Conservation (phyloP, 2,329 filamentous ascomycete species). For the Phaeophleospora eucalypticola region DNA sequence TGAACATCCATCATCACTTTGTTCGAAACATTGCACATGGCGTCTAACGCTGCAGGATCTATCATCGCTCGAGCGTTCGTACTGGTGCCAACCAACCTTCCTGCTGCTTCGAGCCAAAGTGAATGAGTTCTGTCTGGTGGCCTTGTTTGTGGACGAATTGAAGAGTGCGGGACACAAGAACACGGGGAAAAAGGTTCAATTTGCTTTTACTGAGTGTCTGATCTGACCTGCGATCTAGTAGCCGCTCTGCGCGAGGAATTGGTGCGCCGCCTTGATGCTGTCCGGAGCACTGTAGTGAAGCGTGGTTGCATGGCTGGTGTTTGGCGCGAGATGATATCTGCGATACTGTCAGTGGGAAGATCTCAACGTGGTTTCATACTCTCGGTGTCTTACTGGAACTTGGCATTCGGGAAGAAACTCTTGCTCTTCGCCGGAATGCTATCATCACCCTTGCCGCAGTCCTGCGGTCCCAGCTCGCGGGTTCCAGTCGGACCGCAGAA, state of each 20-base stretch:
- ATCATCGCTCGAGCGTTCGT: no score
- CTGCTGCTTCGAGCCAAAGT: no score
- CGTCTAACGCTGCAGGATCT: no score
- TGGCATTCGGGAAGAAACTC: conserved; percentile 15
- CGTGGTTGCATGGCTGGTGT: conserved; percentile 20
- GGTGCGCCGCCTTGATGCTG: conserved; percentile 13
- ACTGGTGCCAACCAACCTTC: no score
- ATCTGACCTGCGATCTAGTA: conserved; percentile 7
- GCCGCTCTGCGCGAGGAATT: conserved; percentile 14
- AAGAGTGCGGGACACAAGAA: no score
- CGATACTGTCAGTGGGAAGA: background rate
- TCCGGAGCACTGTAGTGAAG: conserved; percentile 14
- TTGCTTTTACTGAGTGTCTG: no score
- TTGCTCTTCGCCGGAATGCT: conserved; percentile 16
- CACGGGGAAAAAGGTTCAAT: no score
- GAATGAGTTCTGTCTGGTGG: no score
- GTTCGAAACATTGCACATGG: no score
- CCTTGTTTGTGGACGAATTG: no score
- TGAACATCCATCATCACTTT: no score
- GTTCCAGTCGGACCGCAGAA: conserved; percentile 19
- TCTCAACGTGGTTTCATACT: background rate
- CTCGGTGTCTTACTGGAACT: conserved; percentile 7
- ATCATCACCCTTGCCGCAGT: conserved; percentile 11
- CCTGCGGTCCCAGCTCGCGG: conserved; percentile 15
- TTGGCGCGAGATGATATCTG: conserved; percentile 5